Evolutionary conservation across 2,329 filamentous ascomycete genomes (phyloP).

Genomic region (Diplocarpon mali): DNA sequence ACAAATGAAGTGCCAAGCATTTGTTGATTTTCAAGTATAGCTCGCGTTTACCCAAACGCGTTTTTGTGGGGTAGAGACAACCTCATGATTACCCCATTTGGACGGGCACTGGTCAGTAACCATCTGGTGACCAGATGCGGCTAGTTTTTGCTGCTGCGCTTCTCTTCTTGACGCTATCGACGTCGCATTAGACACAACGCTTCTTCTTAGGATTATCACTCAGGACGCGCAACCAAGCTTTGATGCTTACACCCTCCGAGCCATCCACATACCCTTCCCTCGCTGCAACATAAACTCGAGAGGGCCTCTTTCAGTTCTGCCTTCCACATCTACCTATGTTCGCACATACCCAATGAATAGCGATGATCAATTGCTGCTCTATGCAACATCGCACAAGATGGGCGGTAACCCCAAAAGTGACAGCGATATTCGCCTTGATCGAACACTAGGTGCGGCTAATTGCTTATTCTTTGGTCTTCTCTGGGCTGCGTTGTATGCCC

Average conservation of each 20-base stretch:
- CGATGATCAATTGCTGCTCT: background rate
- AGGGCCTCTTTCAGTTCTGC: too few species aligned
- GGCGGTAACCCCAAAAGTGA: conserved; percentile 2
- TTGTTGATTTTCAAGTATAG: conserved; percentile 3
- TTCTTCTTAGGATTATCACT: too few species aligned
- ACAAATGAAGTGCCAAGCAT: background rate
- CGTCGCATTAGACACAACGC: too few species aligned
- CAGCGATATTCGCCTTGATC: conserved; percentile 10
- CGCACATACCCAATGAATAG: background rate
- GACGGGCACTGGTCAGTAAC: too few species aligned
- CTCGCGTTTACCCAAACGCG: background rate
- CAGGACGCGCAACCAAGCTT: too few species aligned
- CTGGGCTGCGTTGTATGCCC: background rate
- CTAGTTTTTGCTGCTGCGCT: too few species aligned
- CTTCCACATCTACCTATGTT: too few species aligned
- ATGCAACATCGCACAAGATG: background rate
- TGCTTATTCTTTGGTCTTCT: background rate
- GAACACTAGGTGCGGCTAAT: conserved; percentile 7
- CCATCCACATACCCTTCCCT: too few species aligned
- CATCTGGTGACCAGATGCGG: too few species aligned
- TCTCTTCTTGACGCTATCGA: too few species aligned
- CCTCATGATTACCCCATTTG: background rate
- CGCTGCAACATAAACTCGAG: too few species aligned
- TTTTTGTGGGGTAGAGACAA: background rate
- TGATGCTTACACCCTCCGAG: too few species aligned